phyloP scores from a whole-genome alignment of 208 protist genomes.

The Leishmania aethiopica region DNA sequence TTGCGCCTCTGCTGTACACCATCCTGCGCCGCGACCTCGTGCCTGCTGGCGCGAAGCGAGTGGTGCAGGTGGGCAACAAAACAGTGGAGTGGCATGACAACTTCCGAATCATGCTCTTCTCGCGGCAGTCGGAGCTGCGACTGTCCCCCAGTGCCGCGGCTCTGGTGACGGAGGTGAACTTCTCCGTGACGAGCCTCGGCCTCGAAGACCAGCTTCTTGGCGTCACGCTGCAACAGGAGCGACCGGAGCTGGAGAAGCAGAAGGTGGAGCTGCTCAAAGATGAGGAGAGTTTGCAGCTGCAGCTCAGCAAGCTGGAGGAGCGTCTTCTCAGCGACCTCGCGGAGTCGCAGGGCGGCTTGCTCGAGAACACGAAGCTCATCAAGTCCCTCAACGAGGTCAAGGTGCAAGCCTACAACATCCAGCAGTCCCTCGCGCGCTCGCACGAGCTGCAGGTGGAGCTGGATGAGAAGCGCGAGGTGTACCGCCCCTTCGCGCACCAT shows the following conservation, averaged over 20 bases:
- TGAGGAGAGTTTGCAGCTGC: conserved; percentile 96
- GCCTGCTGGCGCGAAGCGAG: conserved; percentile 86
- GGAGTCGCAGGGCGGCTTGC: conserved; percentile 91
- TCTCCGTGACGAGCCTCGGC: conserved; percentile 95
- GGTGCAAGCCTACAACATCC: conserved; percentile 85
- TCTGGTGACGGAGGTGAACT: conserved; percentile 96
- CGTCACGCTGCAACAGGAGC: conserved; percentile 95
- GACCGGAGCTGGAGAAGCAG: conserved; percentile 95
- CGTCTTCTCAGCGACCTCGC: conserved; percentile 93
- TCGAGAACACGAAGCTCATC: conserved; percentile 96
- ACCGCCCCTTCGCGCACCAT: conserved; percentile 89
- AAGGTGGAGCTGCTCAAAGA: conserved; percentile 93
- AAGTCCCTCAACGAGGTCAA: conserved; percentile 95
- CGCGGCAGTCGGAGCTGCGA: conserved; percentile 84
- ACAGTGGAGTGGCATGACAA: conserved; percentile 96
- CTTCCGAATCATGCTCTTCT: conserved; percentile 96
- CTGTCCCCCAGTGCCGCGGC: conserved; percentile 90
- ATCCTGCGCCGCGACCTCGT: conserved; percentile 95
- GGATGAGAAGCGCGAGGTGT: conserved; percentile 95
- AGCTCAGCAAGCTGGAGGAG: conserved; percentile 94
- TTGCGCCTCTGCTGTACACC: conserved; percentile 95
- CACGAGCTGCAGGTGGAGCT: conserved; percentile 89
- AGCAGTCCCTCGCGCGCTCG: conserved; percentile 83
- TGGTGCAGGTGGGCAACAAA: conserved; percentile 97
- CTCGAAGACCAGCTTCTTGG: conserved; percentile 97